These are phyloP conservation scores for Echium plantagineum DNA, from an alignment of 257 asterid species.

Conservation along the genomic window DNA sequence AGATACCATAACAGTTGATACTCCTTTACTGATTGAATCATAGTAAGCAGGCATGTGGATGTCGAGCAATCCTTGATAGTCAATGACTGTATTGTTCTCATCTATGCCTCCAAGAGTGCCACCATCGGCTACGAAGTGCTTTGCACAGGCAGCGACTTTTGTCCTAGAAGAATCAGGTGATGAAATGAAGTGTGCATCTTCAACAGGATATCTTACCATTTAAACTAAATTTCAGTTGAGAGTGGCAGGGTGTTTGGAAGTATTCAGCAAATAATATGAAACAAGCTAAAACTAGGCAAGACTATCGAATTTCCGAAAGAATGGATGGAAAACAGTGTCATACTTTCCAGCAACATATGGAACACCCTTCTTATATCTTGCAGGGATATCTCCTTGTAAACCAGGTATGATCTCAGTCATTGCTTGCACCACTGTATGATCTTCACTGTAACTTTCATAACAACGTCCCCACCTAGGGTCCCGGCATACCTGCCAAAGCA, in stretches of 20 bases:
- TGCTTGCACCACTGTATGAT: slow-evolving; percentile 31
- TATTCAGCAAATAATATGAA: neutral
- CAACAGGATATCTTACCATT: neutral
- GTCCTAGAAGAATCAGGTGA: slow-evolving; percentile 24
- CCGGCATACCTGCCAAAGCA: slow-evolving; percentile 17
- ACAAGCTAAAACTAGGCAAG: neutral
- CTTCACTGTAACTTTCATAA: slow-evolving; percentile 49
- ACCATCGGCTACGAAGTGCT: slow-evolving; percentile 71
- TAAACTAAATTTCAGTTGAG: too few species aligned
- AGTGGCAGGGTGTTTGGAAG: neutral
- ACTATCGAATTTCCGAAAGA: neutral
- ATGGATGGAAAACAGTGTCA: slow-evolving; percentile 13
- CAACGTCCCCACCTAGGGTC: slow-evolving; percentile 67
- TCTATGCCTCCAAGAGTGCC: slow-evolving; percentile 56
- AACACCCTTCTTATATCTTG: slow-evolving; percentile 16
- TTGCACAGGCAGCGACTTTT: slow-evolving; percentile 67
- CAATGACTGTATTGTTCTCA: slow-evolving; percentile 41
- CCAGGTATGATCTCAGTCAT: slow-evolving; percentile 46
- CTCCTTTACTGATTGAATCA: slow-evolving; percentile 55
- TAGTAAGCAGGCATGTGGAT: slow-evolving; percentile 68
- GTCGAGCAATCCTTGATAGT: slow-evolving; percentile 28
- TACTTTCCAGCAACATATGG: slow-evolving; percentile 48
- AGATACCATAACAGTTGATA: slow-evolving; percentile 58
- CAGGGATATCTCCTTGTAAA: slow-evolving; percentile 45
- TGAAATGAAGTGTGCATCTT: neutral